Evolutionary conservation across 495 filamentous ascomycete genomes (phyloP), one percentile per base, ranked within the genome.

Genomic region (Endocarpon pusillum): DNA sequence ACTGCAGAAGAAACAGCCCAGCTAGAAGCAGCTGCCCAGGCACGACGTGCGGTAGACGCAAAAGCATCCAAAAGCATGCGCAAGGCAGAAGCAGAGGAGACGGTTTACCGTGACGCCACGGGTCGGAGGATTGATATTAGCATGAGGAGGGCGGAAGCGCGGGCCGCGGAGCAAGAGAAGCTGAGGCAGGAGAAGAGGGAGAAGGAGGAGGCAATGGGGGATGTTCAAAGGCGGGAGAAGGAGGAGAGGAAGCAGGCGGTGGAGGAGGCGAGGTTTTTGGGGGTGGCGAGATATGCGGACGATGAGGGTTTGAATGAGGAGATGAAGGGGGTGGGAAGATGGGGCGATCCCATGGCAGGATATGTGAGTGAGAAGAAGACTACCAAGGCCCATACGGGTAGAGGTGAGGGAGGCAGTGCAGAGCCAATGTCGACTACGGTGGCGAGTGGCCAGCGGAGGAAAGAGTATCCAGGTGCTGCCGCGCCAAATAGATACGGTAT

Each of bases 401-500:
- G 62, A 43, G 3, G 45, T 48, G 22, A 69, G 67, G 53, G 47
- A 14, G 12, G 49, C 17, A 71, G 67, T 8, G 76, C 81, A 25
- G 75, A 65, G 45, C 81, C 82, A 32, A 46, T 84, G 15, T n/a
- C n/a, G n/a, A n/a, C n/a, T n/a, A n/a, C n/a, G n/a, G n/a, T n/a
- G n/a, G n/a, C n/a, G n/a, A n/a, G n/a, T n/a, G n/a, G n/a, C n/a
- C n/a, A n/a, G n/a, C n/a, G n/a, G n/a, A n/a, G n/a, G n/a, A n/a
- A n/a, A n/a, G n/a, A n/a, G n/a, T 99, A 94, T 53, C 59, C 72
- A 40, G 89, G 87, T 0, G 60, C 74, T 0, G 79, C 73, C 35
- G 57, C 72, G 54, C 89, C 89, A 40, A 99, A 99, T 71, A 67
- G 89, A 36, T 96, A 94, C 66, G 81, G 82, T 12, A 96, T 96